Conservation (phyloP, 805 yeast species). For the Suhomyces sp. region DNA sequence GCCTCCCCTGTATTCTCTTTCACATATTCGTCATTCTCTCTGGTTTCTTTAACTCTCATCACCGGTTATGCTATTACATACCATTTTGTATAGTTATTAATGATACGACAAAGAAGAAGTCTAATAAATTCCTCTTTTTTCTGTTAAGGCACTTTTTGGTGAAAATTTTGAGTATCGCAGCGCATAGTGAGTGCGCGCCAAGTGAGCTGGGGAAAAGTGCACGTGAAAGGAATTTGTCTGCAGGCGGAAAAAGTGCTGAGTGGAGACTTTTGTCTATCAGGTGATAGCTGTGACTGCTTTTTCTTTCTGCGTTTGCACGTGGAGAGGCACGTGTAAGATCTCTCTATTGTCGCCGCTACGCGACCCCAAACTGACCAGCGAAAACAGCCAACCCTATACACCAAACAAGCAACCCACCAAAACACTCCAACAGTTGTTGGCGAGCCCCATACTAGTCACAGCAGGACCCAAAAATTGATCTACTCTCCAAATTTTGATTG, state of each 20-base stretch:
- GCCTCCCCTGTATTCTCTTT: too few species aligned
- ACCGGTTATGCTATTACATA: constrained; percentile 23
- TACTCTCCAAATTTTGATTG: not conserved
- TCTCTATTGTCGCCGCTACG: not conserved
- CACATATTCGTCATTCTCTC: not conserved
- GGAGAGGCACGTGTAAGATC: not conserved
- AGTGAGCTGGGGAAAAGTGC: not conserved
- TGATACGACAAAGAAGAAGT: constrained; percentile 9
- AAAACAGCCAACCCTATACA: not conserved
- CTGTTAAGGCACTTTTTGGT: constrained; percentile 1
- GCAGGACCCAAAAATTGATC: not conserved
- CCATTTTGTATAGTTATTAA: constrained; percentile 32
- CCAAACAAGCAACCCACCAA: not conserved
- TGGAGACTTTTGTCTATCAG: not conserved
- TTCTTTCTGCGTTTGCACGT: not conserved
- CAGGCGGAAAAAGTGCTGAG: not conserved
- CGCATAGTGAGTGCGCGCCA: constrained; percentile 3
- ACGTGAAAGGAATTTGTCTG: not conserved
- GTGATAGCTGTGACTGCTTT: constrained; percentile 7
- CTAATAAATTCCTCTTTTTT: constrained; percentile 3
- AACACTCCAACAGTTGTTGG: not conserved
- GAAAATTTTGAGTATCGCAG: constrained; percentile 6
- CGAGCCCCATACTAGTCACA: not conserved
- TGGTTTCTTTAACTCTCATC: not conserved
- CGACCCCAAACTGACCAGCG: not conserved